These are phyloP conservation scores for Goniomonas avonlea DNA, from an alignment of 78 protist species.

Conservation along the genomic window DNA sequence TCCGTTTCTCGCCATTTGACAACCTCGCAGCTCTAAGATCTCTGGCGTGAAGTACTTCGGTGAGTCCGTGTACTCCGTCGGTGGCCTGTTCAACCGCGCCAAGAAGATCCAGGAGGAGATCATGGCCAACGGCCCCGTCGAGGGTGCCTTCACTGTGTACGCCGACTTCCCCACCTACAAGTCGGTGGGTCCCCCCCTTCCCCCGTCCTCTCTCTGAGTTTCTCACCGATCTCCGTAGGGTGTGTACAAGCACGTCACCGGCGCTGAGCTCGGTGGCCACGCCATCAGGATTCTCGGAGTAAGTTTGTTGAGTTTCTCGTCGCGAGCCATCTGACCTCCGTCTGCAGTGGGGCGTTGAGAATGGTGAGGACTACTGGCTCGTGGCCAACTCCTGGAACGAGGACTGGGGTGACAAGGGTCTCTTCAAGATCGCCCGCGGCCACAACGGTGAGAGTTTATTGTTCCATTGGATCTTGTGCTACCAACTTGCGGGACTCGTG, in stretches of 20 bases:
- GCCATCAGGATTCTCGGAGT: constrained; percentile 21
- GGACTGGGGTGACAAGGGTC: constrained; percentile 46
- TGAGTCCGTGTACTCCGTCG: background rate
- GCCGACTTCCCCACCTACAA: constrained; percentile 40
- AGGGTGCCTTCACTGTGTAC: constrained; percentile 40
- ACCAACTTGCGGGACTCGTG: too few species aligned
- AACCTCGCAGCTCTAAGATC: too few species aligned
- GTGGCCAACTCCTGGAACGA: constrained; percentile 38
- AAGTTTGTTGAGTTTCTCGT: background rate
- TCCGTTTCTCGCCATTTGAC: too few species aligned
- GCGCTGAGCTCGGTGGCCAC: constrained; percentile 32
- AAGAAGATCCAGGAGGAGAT: background rate
- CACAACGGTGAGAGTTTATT: too few species aligned
- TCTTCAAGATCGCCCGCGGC: constrained; percentile 38
- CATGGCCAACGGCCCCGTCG: constrained; percentile 30
- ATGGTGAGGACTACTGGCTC: constrained; percentile 46
- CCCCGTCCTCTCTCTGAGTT: too few species aligned
- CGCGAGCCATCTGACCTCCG: background rate
- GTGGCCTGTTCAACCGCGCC: background rate
- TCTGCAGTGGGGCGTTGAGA: constrained; percentile 54
- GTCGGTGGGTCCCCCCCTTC: too few species aligned
- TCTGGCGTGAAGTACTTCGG: background rate
- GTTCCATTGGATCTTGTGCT: too few species aligned
- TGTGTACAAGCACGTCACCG: constrained; percentile 32
- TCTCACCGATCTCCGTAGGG: too few species aligned